A percentile compares a stretch with the other conserved stretches of the same genome.
Conservation (phyloP, 2,329 filamentous ascomycete species). For the Arachnomyces sp. region DNA sequence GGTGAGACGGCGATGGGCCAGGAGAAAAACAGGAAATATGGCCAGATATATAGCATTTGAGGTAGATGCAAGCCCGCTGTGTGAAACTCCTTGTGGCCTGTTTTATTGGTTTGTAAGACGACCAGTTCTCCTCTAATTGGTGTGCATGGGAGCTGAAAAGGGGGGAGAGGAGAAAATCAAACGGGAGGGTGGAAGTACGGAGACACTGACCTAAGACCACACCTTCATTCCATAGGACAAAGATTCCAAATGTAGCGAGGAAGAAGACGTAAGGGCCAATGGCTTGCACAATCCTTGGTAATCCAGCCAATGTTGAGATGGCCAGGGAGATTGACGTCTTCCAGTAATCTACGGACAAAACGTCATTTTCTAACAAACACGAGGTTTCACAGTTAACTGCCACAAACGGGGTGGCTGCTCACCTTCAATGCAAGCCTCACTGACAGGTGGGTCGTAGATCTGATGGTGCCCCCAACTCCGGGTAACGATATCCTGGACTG, state of each 20-base stretch:
- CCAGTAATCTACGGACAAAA: slow-evolving; percentile 33
- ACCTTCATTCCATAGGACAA: slow-evolving; percentile 79
- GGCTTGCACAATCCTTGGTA: slow-evolving; percentile 31
- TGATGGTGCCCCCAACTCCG: slow-evolving; percentile 31
- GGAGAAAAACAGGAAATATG: slow-evolving; percentile 83
- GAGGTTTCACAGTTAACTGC: too few relatives aligned
- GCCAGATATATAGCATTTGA: slow-evolving; percentile 94
- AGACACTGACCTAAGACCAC: slow-evolving; percentile 68
- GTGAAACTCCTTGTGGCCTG: slow-evolving; percentile 91
- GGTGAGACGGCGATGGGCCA: slow-evolving; percentile 62
- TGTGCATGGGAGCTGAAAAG: slow-evolving; percentile 1
- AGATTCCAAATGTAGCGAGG: slow-evolving; percentile 59
- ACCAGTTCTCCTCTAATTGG: slow-evolving; percentile 11
- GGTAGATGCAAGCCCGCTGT: slow-evolving; percentile 78
- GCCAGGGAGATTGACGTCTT: slow-evolving; percentile 54
- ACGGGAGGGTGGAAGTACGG: neutral
- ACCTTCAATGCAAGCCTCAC: slow-evolving; percentile 44
- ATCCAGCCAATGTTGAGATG: slow-evolving; percentile 45
- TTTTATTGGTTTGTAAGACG: too few relatives aligned
- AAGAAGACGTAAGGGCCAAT: slow-evolving; percentile 51
- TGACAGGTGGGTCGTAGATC: slow-evolving; percentile 43
- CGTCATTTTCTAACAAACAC: slow-evolving; percentile 1
- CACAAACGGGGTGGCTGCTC: neutral
- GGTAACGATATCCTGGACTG: slow-evolving; percentile 2
- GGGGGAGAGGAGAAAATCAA: neutral